Evolutionary conservation across 2,329 filamentous ascomycete genomes (phyloP).

Genomic region (Pseudogymnoascus sp.): DNA sequence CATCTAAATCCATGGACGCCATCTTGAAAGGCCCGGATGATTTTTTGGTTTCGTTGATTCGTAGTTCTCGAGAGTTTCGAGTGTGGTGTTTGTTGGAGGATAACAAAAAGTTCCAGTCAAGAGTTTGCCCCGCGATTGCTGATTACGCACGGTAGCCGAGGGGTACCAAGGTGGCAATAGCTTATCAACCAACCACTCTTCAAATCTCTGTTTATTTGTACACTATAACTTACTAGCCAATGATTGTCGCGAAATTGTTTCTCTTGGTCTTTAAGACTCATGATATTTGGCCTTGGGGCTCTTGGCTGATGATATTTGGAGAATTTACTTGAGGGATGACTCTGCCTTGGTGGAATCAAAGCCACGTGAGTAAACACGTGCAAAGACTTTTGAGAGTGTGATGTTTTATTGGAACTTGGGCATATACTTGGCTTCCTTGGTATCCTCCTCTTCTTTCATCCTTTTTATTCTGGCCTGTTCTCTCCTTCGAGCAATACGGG

Average conservation of each 20-base stretch:
- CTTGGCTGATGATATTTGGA: constrained; percentile 6
- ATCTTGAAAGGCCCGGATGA: constrained; percentile 29
- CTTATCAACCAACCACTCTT: constrained; percentile 7
- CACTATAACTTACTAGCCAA: constrained; percentile 4
- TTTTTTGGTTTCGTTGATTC: neutral
- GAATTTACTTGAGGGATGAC: constrained; percentile 10
- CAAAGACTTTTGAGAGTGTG: neutral
- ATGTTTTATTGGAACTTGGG: neutral
- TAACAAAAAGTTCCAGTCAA: constrained; percentile 9
- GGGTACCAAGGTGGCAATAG: constrained; percentile 4
- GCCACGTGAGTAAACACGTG: constrained; percentile 1
- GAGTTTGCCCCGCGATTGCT: constrained; percentile 11
- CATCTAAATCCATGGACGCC: constrained; percentile 54
- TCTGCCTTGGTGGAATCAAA: neutral
- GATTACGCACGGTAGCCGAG: constrained; percentile 10
- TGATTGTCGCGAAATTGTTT: neutral
- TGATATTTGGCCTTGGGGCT: neutral
- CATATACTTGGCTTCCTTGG: constrained; percentile 14
- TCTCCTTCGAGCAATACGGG: constrained; percentile 9
- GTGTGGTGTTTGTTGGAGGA: constrained; percentile 8
- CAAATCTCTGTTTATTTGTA: constrained; percentile 5
- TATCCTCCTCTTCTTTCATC: constrained; percentile 19
- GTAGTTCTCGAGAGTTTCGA: constrained; percentile 4
- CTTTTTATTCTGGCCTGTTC: constrained; percentile 18
- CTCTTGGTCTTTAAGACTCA: constrained; percentile 1